A percentile compares a stretch with the other conserved stretches of the same genome.
Evolutionary conservation across 2,329 filamentous ascomycete genomes (phyloP).

Genomic region (Xylariaceae sp.): DNA sequence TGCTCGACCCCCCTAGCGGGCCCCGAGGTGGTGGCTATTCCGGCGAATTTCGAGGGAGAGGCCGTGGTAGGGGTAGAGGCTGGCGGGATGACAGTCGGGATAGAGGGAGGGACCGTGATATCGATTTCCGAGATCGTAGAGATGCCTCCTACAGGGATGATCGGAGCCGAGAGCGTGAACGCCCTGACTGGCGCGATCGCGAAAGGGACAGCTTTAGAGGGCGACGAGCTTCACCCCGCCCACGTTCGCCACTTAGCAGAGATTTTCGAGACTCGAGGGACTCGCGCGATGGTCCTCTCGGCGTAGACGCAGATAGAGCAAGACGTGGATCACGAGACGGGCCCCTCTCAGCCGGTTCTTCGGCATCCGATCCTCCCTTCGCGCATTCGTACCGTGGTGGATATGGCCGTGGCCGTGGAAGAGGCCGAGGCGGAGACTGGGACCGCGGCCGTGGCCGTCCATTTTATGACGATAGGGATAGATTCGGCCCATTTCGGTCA

Average conservation of each 20-base stretch:
- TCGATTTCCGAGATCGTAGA: slow-evolving; percentile 52
- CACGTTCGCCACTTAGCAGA: slow-evolving; percentile 57
- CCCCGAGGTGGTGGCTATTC: slow-evolving; percentile 62
- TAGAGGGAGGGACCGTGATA: slow-evolving; percentile 53
- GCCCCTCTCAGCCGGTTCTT: slow-evolving; percentile 64
- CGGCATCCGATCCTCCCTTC: slow-evolving; percentile 61
- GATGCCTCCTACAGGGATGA: slow-evolving; percentile 52
- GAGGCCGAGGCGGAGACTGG: slow-evolving; percentile 46
- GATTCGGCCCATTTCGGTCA: slow-evolving; percentile 47
- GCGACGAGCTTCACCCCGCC: slow-evolving; percentile 55
- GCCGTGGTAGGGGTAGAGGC: slow-evolving; percentile 47
- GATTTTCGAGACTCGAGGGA: slow-evolving; percentile 58
- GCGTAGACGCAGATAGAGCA: slow-evolving; percentile 61
- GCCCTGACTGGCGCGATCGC: slow-evolving; percentile 44
- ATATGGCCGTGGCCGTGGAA: slow-evolving; percentile 49
- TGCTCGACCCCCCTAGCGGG: slow-evolving; percentile 63
- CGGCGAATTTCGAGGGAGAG: slow-evolving; percentile 59
- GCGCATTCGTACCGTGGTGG: slow-evolving; percentile 50
- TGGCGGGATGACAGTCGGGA: slow-evolving; percentile 61
- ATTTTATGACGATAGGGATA: slow-evolving; percentile 58
- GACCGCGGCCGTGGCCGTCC: slow-evolving; percentile 45
- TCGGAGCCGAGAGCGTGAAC: slow-evolving; percentile 52
- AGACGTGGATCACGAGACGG: slow-evolving; percentile 67
- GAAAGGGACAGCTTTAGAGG: slow-evolving; percentile 52
- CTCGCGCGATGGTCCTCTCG: slow-evolving; percentile 48